Evolutionary conservation across 176 grass and related monocot genomes (phyloP).

Genomic region (Avena insularis): DNA sequence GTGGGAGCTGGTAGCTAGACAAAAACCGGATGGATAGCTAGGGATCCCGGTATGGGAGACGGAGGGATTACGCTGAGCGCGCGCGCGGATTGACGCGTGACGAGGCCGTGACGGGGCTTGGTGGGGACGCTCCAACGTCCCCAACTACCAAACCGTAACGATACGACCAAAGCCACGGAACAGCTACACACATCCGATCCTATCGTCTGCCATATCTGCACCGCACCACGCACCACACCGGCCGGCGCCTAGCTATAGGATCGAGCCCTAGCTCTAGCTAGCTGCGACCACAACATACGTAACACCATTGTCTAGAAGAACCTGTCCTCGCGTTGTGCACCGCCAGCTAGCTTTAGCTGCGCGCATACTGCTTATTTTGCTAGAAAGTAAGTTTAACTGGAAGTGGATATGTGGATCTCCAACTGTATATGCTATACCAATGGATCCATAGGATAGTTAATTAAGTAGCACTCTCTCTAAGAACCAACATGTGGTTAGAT

Average conservation of each 20-base stretch:
- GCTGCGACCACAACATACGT: neutral
- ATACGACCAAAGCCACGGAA: neutral
- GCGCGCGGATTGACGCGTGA: slow-evolving; percentile 39
- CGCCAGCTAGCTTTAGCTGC: neutral
- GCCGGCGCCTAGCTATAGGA: neutral
- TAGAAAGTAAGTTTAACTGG: neutral
- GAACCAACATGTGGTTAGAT: no score
- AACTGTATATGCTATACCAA: neutral
- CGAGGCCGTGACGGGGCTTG: slow-evolving; percentile 50
- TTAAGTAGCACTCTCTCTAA: neutral
- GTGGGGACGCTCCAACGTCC: slow-evolving; percentile 38
- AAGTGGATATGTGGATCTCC: slow-evolving; percentile 28
- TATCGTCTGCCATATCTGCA: neutral
- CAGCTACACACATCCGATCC: neutral
- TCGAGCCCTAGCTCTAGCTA: neutral
- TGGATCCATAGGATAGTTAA: neutral
- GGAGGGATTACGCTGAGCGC: neutral
- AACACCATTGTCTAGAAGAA: neutral
- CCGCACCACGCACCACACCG: neutral
- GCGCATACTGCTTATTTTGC: neutral
- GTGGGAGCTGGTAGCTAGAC: neutral
- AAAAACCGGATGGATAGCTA: neutral
- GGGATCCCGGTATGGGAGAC: neutral
- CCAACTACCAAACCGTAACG: slow-evolving; percentile 13
- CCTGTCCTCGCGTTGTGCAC: neutral